Conservation (phyloP, 805 yeast genomes). For the Wickerhamomyces silvicola region DNA sequence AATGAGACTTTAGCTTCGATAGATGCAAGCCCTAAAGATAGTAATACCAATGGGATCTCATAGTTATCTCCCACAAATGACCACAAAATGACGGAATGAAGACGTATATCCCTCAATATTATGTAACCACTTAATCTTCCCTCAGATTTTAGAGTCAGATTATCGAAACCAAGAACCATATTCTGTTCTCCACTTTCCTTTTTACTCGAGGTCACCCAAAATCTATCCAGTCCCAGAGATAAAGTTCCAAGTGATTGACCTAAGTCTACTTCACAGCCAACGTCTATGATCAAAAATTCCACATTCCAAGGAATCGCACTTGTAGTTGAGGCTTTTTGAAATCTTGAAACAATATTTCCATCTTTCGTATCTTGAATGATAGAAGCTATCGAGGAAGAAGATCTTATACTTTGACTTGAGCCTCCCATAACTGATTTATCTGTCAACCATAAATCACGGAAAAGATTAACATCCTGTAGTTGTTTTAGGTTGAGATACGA, state of each 20-base stretch:
- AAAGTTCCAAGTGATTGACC: conserved; percentile 80
- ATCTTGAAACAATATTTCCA: conserved; percentile 32
- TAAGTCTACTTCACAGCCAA: conserved; percentile 57
- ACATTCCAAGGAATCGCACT: conserved; percentile 71
- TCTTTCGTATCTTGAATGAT: conserved; percentile 1
- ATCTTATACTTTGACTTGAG: conserved; percentile 17
- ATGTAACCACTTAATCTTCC: conserved; percentile 81
- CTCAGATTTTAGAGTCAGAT: conserved; percentile 43
- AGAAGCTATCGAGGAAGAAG: conserved; percentile 13
- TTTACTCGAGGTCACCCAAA: conserved; percentile 69
- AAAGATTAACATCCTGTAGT: conserved; percentile 77
- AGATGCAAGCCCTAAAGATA: conserved; percentile 49
- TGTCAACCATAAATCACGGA: conserved; percentile 78
- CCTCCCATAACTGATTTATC: conserved; percentile 1
- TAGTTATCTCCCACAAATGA: conserved; percentile 36
- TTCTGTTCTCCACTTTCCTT: conserved; percentile 65
- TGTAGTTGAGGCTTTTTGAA: conserved; percentile 54
- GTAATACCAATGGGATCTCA: conserved; percentile 60
- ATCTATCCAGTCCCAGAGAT: conserved; percentile 43
- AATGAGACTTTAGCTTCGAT: conserved; percentile 60
- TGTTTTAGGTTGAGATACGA: conserved; percentile 75
- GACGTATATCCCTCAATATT: conserved; percentile 38
- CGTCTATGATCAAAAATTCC: conserved; percentile 46
- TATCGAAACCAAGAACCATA: conserved; percentile 53
- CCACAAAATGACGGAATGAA: conserved; percentile 72